These are phyloP conservation scores for Aureobasidium sp. DNA, from an alignment of 2,329 filamentous ascomycete genomes.

Conservation along the genomic window DNA sequence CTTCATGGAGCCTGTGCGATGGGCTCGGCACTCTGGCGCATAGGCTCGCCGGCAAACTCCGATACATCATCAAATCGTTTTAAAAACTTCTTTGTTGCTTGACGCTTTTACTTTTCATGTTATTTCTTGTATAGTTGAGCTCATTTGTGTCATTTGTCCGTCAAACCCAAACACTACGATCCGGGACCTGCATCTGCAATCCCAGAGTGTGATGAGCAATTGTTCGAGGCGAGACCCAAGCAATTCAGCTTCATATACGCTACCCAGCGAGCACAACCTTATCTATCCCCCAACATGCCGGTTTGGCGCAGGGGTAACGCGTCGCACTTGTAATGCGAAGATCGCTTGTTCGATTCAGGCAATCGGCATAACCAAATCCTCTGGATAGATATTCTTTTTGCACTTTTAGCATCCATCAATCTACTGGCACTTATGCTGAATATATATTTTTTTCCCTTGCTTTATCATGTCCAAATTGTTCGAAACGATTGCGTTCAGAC, in stretches of 20 bases:
- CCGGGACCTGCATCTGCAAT: neutral
- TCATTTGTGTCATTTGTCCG: neutral
- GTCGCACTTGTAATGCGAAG: conserved; percentile 11
- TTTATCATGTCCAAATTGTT: too few relatives aligned
- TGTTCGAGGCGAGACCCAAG: neutral
- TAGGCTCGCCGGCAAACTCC: neutral
- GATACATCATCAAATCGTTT: neutral
- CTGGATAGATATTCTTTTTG: conserved; percentile 1
- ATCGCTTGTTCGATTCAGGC: conserved; percentile 9
- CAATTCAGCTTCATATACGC: neutral
- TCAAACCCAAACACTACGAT: neutral
- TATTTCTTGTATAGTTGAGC: neutral
- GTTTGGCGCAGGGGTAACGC: conserved; percentile 7
- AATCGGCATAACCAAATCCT: conserved; percentile 1
- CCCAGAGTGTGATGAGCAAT: too few relatives aligned
- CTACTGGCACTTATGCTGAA: neutral
- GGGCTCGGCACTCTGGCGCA: neutral
- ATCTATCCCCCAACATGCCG: conserved; percentile 2
- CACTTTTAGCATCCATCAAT: too few relatives aligned
- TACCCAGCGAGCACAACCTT: neutral
- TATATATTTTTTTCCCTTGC: too few relatives aligned
- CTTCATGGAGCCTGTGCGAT: neutral
- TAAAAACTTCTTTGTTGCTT: too few relatives aligned
- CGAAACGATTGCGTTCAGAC: too few relatives aligned
- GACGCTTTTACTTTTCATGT: neutral